Evolutionary conservation across 257 asterid species (phyloP).

Genomic region (Penstemon davidsonii): DNA sequence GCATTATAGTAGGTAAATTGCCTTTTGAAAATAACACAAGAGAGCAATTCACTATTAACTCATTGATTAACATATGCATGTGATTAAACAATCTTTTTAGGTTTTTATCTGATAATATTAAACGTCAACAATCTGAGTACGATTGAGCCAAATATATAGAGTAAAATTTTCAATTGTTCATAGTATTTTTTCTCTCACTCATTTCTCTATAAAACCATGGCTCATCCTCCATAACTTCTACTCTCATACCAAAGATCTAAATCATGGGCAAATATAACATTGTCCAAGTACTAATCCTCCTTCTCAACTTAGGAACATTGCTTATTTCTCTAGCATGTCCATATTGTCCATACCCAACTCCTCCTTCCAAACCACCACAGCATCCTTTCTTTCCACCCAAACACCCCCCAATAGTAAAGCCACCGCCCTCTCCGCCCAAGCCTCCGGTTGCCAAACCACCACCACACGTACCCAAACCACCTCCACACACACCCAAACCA

Average conservation of each 20-base stretch:
- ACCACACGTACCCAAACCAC: constrained; percentile 23
- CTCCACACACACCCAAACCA: constrained; percentile 23
- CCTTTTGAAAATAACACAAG: too few species aligned
- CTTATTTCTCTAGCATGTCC: constrained; percentile 56
- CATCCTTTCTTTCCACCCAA: constrained; percentile 33
- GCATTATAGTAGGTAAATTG: too few species aligned
- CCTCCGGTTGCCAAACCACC: constrained; percentile 33
- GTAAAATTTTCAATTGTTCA: too few species aligned
- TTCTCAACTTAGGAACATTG: constrained; percentile 47
- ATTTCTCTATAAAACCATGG: constrained; percentile 27
- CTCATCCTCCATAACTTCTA: not conserved
- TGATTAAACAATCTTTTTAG: too few species aligned
- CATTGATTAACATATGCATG: too few species aligned
- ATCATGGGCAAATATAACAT: constrained; percentile 36
- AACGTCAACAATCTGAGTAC: too few species aligned
- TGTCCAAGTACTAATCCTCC: constrained; percentile 32
- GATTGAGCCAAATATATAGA: too few species aligned
- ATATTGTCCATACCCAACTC: constrained; percentile 46
- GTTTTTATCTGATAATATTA: too few species aligned
- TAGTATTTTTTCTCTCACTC: not conserved
- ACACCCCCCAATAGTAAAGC: constrained; percentile 27
- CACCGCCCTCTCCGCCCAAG: constrained; percentile 26
- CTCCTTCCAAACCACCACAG: constrained; percentile 40
- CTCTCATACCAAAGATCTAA: constrained; percentile 5
- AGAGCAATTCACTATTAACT: too few species aligned